phyloP scores from a whole-genome alignment of 2,329 filamentous ascomycete genomes.

The Tolypocladium cylindrosporum region DNA sequence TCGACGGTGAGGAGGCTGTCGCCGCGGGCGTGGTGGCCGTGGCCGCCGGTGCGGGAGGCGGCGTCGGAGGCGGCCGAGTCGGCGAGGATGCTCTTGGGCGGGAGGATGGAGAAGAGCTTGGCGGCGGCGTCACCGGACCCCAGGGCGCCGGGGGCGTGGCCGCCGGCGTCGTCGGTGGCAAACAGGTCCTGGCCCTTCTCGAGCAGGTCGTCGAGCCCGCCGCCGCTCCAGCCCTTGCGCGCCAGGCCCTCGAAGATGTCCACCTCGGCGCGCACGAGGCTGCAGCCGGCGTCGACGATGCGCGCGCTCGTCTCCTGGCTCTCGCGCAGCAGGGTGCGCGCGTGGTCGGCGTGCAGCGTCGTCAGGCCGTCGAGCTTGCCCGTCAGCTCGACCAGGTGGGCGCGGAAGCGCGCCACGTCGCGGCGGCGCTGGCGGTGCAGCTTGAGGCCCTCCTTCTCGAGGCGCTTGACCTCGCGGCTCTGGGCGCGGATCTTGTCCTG shows the following conservation, averaged over 20 bases:
- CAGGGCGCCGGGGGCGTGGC: slow-evolving; percentile 20
- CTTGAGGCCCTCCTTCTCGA: slow-evolving; percentile 56
- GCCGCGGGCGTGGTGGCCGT: slow-evolving; percentile 27
- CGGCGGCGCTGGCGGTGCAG: slow-evolving; percentile 49
- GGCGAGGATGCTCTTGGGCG: slow-evolving; percentile 53
- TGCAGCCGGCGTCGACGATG: slow-evolving; percentile 56
- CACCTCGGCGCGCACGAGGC: slow-evolving; percentile 56
- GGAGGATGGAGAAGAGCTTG: slow-evolving; percentile 55
- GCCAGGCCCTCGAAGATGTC: slow-evolving; percentile 60
- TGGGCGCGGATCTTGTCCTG: slow-evolving; percentile 43
- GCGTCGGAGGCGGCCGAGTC: slow-evolving; percentile 31
- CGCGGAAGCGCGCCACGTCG: slow-evolving; percentile 52
- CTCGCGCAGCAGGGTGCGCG: slow-evolving; percentile 48
- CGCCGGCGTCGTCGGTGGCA: slow-evolving; percentile 28
- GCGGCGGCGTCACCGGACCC: slow-evolving; percentile 16
- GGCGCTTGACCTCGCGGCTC: slow-evolving; percentile 48
- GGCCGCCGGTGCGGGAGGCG: background rate
- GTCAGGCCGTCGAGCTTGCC: slow-evolving; percentile 53
- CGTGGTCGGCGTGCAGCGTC: slow-evolving; percentile 48
- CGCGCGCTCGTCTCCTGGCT: slow-evolving; percentile 53
- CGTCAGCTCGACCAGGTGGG: slow-evolving; percentile 55
- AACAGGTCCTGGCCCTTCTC: slow-evolving; percentile 56
- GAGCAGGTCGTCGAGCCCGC: slow-evolving; percentile 55
- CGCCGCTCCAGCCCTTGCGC: slow-evolving; percentile 57
- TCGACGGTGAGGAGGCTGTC: slow-evolving; percentile 45